A percentile compares a stretch with the other conserved stretches of the same genome.
Conservation (phyloP, 371 early-diverging fungal genomes). For the Rhizopus microsporus region DNA sequence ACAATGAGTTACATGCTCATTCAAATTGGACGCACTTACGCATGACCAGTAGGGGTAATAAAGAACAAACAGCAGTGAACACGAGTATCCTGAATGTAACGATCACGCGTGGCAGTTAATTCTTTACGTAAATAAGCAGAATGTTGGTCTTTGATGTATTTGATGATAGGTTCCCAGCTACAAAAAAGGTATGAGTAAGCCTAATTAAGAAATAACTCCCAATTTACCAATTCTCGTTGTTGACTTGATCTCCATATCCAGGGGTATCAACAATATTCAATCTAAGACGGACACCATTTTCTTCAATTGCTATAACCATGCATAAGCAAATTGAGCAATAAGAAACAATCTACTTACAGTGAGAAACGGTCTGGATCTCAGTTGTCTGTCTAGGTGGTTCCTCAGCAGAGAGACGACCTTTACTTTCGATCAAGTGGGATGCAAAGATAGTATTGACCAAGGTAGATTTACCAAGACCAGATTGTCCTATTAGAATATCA, state of each 20-base stretch:
- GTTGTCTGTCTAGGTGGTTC: slow-evolving; percentile 83
- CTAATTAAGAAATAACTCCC: not conserved
- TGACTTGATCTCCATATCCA: slow-evolving; percentile 82
- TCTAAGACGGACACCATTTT: slow-evolving; percentile 82
- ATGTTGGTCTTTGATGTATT: slow-evolving; percentile 93
- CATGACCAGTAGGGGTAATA: slow-evolving; percentile 75
- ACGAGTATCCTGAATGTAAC: slow-evolving; percentile 83
- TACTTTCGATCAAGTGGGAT: slow-evolving; percentile 82
- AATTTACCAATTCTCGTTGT: slow-evolving; percentile 82
- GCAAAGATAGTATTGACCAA: slow-evolving; percentile 95
- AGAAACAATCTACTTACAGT: slow-evolving; percentile 48
- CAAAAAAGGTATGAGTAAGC: not conserved
- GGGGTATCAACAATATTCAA: slow-evolving; percentile 86
- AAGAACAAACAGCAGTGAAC: slow-evolving; percentile 83
- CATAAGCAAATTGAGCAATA: not conserved
- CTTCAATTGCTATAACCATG: slow-evolving; percentile 65
- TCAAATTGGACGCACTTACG: slow-evolving; percentile 45
- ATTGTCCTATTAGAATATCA: slow-evolving; percentile 71
- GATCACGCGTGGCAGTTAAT: slow-evolving; percentile 81
- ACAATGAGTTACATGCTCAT: slow-evolving; percentile 2
- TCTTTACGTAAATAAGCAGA: slow-evolving; percentile 87
- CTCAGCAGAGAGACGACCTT: slow-evolving; percentile 74
- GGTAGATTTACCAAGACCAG: slow-evolving; percentile 98
- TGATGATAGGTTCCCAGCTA: slow-evolving; percentile 88
- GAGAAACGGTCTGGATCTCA: slow-evolving; percentile 82